Percentiles rank a stretch among this genome's conserved stretches.
Evolutionary conservation across 2,329 filamentous ascomycete genomes (phyloP).

Genomic region (Neopestalotiopsis rosae): DNA sequence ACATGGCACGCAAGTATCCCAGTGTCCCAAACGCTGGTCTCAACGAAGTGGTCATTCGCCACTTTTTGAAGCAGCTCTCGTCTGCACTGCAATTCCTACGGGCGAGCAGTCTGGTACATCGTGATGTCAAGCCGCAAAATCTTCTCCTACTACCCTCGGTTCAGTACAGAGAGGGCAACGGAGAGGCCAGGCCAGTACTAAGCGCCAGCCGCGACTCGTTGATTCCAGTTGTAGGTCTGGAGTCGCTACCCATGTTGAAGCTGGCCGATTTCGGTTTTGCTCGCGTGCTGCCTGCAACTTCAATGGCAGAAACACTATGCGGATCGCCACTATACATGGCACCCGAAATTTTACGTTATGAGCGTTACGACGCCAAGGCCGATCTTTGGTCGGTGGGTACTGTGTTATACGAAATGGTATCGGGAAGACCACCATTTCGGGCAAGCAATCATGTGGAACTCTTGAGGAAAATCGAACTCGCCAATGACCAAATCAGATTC

Average conservation of each 20-base stretch:
- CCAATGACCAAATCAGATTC: constrained; percentile 86
- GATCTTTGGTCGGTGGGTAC: constrained; percentile 98
- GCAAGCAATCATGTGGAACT: constrained; percentile 95
- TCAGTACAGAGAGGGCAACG: constrained; percentile 68
- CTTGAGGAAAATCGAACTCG: constrained; percentile 87
- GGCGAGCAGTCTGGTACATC: constrained; percentile 86
- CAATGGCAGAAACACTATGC: constrained; percentile 93
- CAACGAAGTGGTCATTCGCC: constrained; percentile 93
- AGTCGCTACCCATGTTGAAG: constrained; percentile 92
- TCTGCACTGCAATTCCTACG: constrained; percentile 91
- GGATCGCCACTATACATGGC: constrained; percentile 99
- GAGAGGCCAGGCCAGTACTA: constrained; percentile 72
- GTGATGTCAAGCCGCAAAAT: constrained; percentile 97
- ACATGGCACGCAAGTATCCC: constrained; percentile 94
- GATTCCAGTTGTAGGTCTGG: constrained; percentile 79
- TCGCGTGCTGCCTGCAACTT: constrained; percentile 85
- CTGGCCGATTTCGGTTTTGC: constrained; percentile 99
- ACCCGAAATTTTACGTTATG: constrained; percentile 94
- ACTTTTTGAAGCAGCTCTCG: constrained; percentile 93
- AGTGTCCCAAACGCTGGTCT: constrained; percentile 83
- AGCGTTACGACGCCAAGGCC: constrained; percentile 96
- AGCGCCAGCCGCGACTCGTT: constrained; percentile 79
- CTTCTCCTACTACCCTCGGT: constrained; percentile 85
- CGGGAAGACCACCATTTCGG: constrained; percentile 86
- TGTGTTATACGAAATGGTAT: constrained; percentile 94